These are phyloP conservation scores for Fusarium solani-melongenae DNA, from an alignment of 2,329 filamentous ascomycete genomes.

Conservation along the genomic window DNA sequence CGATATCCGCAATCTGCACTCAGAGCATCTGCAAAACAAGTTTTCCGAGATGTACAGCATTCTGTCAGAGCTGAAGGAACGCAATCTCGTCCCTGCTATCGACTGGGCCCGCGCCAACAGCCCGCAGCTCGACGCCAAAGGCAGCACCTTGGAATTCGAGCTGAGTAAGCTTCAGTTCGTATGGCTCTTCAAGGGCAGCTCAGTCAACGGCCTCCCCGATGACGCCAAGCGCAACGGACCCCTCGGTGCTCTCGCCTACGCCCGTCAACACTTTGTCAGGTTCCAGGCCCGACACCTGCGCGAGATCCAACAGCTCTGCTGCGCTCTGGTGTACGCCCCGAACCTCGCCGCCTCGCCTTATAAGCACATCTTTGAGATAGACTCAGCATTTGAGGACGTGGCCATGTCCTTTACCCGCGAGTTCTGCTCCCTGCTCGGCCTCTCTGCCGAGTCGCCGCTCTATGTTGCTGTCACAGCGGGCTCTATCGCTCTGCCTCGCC, in stretches of 20 bases:
- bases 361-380: slow-evolving; percentile 77
- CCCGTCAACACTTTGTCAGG: slow-evolving; percentile 75
- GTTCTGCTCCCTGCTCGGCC: slow-evolving; percentile 90
- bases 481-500: slow-evolving; percentile 86
- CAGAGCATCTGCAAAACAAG: slow-evolving; percentile 74
- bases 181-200: slow-evolving; percentile 80
- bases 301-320: slow-evolving; percentile 85
- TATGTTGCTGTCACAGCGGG: slow-evolving; percentile 94
- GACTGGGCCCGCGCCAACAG: slow-evolving; percentile 83
- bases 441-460: slow-evolving; percentile 91
- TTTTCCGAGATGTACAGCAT: slow-evolving; percentile 95
- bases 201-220: slow-evolving; percentile 65
- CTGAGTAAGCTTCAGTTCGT: slow-evolving; percentile 90
- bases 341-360: slow-evolving; percentile 86
- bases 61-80: slow-evolving; percentile 78
- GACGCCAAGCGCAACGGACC: slow-evolving; percentile 64
- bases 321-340: slow-evolving; percentile 81
- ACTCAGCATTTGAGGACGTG: slow-evolving; percentile 83
- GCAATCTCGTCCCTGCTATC: slow-evolving; percentile 85
- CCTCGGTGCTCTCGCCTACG: slow-evolving; percentile 78
- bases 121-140: slow-evolving; percentile 77
- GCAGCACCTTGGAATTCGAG: slow-evolving; percentile 95
- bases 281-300: slow-evolving; percentile 80
- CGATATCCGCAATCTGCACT: slow-evolving; percentile 43
- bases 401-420: slow-evolving; percentile 90